Base-by-base conservation (phyloP, 2,329 filamentous ascomycete genomes). In the Trichoderma semiorbis region DNA sequence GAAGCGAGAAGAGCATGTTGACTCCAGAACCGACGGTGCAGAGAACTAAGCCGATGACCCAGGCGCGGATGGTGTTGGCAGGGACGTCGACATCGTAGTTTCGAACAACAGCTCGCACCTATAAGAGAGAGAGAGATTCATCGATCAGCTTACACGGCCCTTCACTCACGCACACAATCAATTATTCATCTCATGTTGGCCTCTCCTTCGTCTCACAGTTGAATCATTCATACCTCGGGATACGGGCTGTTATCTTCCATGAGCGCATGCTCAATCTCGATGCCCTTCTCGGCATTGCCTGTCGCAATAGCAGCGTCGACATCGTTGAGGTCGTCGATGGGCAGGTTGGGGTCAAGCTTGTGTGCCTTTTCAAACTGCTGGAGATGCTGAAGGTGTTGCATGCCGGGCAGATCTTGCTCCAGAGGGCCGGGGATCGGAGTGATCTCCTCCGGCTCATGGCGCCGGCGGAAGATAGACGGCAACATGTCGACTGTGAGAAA, bases 171-270 rank as follows among this genome's bases (percentile, higher is more conserved):
- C 21, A 26, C 21, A 7, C n/a, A 53, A 11, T 57, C 39, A 18
- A 18, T 32, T 24, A 24, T 21, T 6, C 7, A 28, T 43, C 12
- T 24, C 61, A 16, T 68, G 12, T 28, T 50, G 43, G n/a, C 5
- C 4, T 50, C 43, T 50, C n/a, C 47, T 24, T 3, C 47, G 14
- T 50, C 43, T 50, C n/a, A 50, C 3, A 10, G 32, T 34, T 5
- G 43, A 26, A 14, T 7, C 16, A 63, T 26, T 58, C 83, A 75
- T 79, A 90, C 88, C 81, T 91, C 89, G 47, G 89, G 88, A 76
- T 91, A 92, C 3, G 90, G 90, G 62, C 89, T 91, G 78, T 91
- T 89, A 71, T 91, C 89, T 77, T 90, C 85, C 76, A 90, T 83
- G 72, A 87, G 80, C 61, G 88, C 86, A 75, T 87, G 85, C 75